Conservation (phyloP, 306 rosid species). For the Aeschynomene evenia region DNA sequence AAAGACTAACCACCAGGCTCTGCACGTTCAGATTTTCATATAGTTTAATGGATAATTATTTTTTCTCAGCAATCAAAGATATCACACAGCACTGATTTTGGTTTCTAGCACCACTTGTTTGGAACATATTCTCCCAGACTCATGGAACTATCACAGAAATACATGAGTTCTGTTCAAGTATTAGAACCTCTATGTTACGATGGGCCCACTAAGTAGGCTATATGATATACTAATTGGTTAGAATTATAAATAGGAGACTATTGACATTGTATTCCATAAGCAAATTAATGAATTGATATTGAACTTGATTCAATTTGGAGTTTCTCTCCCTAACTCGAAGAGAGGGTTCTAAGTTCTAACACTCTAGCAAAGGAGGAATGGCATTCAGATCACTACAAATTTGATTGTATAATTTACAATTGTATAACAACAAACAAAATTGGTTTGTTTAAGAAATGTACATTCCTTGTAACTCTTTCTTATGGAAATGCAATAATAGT, state of each 20-base stretch:
- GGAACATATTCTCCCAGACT: neutral
- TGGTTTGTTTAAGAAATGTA: neutral
- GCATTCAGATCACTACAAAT: conserved; percentile 8
- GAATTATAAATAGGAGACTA: too few species aligned
- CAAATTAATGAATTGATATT: too few species aligned
- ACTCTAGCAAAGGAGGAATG: neutral
- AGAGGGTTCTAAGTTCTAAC: neutral
- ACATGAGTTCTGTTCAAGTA: conserved; percentile 11
- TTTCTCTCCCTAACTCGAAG: too few species aligned
- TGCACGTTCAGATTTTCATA: neutral
- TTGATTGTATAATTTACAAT: neutral
- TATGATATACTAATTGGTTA: too few species aligned
- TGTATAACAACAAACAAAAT: neutral
- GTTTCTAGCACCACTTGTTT: neutral
- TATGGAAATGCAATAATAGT: neutral
- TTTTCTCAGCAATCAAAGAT: conserved; percentile 1
- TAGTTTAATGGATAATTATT: neutral
- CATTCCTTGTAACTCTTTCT: conserved; percentile 17
- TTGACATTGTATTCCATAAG: too few species aligned
- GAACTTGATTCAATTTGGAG: too few species aligned
- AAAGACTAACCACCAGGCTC: neutral
- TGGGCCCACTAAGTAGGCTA: too few species aligned
- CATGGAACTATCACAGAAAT: neutral
- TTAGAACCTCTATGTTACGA: conserved; percentile 1
- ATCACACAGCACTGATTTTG: neutral